Evolutionary conservation across 1,284 basidiomycete genomes (phyloP), one percentile per base, ranked within the genome.

Genomic region (Termitomyces sp.): DNA sequence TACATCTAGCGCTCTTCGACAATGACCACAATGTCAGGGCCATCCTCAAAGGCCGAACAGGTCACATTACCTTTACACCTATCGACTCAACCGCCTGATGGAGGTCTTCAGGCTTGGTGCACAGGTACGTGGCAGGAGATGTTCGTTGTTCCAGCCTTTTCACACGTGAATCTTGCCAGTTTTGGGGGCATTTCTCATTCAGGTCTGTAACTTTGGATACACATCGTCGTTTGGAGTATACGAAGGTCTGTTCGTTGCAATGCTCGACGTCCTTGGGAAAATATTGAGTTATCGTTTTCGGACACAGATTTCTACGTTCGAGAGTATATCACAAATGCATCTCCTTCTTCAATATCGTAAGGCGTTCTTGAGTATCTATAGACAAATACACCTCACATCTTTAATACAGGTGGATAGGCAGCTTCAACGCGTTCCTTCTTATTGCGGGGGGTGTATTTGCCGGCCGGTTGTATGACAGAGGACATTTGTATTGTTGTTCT

Each of bases 391-490:
- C 21, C 42, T 48, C 19, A 21, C 9, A 52, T 30, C 39, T 41
- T n/a, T 17, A 10, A 21, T 40, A 1, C 31, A 61, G 58, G 7
- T 59, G 58, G 58, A 55, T 59, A 39, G 55, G 58, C 9, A 61
- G 59, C 13, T 33, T 57, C 17, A 59, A 61, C 41, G 54, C 28
- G 8, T 58, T 56, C 24, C 49, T 59, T 15, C 48, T 61, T 3
- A 40, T 55, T 28, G 26, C 52, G 26, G 49, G 48, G 7, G 59
- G 59, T 6, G 19, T 61, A n/a, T n/a, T 52, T 13, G 52, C 58
- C 1, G 59, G 59, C 21, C 45, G 55, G 9, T 12, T 59, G 15
- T 65, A 55, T 38, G 64, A 65, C 24, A 34, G 41, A n/a, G 64
- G 64, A 30, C 57, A 62, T 38, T 64, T 65, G 64, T 64, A 26